Conservation (phyloP, 352 stramenopile genomes). For the Phytophthora sp. region DNA sequence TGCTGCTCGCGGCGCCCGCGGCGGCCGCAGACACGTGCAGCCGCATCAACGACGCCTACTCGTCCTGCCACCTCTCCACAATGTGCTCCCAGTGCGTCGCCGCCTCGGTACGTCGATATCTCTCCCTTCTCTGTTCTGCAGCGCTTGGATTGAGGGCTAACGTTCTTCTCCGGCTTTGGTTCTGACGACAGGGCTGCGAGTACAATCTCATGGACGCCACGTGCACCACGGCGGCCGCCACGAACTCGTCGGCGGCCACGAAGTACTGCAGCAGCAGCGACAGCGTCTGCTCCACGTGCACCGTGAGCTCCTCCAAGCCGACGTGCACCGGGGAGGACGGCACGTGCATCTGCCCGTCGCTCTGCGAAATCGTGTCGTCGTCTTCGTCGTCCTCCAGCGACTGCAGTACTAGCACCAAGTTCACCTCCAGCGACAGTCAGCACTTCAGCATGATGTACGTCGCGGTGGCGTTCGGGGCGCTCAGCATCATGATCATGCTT, state of each 20-base stretch:
- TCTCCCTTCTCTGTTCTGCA: neutral
- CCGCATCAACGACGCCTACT: slow-evolving; percentile 31
- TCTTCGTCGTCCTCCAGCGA: neutral
- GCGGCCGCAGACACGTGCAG: slow-evolving; percentile 34
- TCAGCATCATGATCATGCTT: slow-evolving; percentile 44
- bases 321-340: slow-evolving; percentile 35
- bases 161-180: neutral
- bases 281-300: slow-evolving; percentile 32
- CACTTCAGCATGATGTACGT: slow-evolving; percentile 38
- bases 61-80: slow-evolving; percentile 47
- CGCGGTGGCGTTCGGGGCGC: slow-evolving; percentile 31
- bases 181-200: slow-evolving; percentile 31
- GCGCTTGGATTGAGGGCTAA: neutral
- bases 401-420: slow-evolving; percentile 15
- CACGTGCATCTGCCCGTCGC: slow-evolving; percentile 48
- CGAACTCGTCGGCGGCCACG: slow-evolving; percentile 16
- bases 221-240: slow-evolving; percentile 17
- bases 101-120: slow-evolving; percentile 22
- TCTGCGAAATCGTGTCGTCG: slow-evolving; percentile 36
- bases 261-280: slow-evolving; percentile 35
- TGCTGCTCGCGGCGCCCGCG: neutral
- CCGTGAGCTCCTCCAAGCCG: slow-evolving; percentile 35
- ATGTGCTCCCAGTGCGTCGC: slow-evolving; percentile 49
- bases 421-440: slow-evolving; percentile 1
- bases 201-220: slow-evolving; percentile 40